These are phyloP conservation scores for Pseudogymnoascus sp. DNA, from an alignment of 2,329 filamentous ascomycete species.

Conservation along the genomic window DNA sequence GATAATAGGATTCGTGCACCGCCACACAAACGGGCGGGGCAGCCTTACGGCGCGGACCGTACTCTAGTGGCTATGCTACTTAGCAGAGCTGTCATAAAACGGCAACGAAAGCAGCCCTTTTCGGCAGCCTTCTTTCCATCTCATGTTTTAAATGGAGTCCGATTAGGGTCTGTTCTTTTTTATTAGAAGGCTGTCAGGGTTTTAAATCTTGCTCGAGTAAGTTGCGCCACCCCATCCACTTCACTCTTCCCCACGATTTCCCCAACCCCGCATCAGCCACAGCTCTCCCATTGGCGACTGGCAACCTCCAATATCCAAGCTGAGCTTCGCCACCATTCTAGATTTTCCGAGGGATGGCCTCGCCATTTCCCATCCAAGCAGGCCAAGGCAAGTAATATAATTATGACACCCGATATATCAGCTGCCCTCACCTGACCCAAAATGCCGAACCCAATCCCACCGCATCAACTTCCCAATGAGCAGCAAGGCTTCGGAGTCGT, in stretches of 20 bases:
- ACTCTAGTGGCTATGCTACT: not conserved
- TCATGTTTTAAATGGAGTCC: not conserved
- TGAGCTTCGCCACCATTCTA: not conserved
- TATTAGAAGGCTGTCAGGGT: not conserved
- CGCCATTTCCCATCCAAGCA: not conserved
- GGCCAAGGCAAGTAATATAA: not conserved
- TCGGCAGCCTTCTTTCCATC: not conserved
- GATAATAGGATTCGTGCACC: not conserved
- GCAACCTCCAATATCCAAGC: not conserved
- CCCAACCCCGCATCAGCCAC: not conserved
- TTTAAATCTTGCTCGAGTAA: not conserved
- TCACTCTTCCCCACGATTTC: not conserved
- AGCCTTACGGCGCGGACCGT: not conserved
- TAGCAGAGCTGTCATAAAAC: not conserved
- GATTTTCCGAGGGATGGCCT: not conserved
- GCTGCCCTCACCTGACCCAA: not conserved
- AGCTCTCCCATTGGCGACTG: not conserved
- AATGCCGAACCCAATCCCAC: not conserved
- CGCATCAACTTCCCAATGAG: not conserved
- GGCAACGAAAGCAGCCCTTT: too few relatives aligned
- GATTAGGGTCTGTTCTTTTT: not conserved
- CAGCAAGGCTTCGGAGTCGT: not conserved
- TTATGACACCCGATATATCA: not conserved
- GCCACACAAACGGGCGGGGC: not conserved
- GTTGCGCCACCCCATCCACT: not conserved